Evolutionary conservation across 202 grass and related monocot genomes (phyloP).

Genomic region (Musa balbisiana): DNA sequence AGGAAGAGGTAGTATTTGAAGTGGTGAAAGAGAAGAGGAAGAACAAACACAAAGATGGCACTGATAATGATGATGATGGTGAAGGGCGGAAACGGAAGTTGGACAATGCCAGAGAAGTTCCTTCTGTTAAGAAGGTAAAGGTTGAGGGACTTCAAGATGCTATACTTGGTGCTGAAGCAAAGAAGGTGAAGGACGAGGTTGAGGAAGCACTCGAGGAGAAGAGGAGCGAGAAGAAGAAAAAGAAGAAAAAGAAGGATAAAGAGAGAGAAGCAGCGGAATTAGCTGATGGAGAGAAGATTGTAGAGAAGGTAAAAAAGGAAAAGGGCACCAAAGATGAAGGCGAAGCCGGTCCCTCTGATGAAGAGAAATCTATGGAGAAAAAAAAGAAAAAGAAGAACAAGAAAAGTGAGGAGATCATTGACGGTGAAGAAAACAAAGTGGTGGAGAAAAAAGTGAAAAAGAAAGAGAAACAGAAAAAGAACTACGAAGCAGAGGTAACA

Average conservation of each 20-base stretch:
- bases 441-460: slow-evolving; percentile 57
- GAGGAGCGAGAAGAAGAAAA: slow-evolving; percentile 25
- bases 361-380: neutral
- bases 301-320: slow-evolving; percentile 18
- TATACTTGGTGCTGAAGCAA: slow-evolving; percentile 38
- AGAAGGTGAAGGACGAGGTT: slow-evolving; percentile 45
- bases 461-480: slow-evolving; percentile 59
- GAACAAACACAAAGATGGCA: slow-evolving; percentile 19
- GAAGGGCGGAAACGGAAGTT: slow-evolving; percentile 31
- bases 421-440: slow-evolving; percentile 6
- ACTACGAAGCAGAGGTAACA: slow-evolving; percentile 29
- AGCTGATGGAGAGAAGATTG: neutral
- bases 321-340: neutral
- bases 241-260: slow-evolving; percentile 38
- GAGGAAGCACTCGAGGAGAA: slow-evolving; percentile 16
- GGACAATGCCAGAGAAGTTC: slow-evolving; percentile 17
- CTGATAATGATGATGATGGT: neutral
- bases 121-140: slow-evolving; percentile 44
- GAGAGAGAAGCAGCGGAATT: slow-evolving; percentile 24
- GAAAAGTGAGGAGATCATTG: slow-evolving; percentile 24
- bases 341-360: neutral
- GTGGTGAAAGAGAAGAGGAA: slow-evolving; percentile 42
- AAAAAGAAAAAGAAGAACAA: slow-evolving; percentile 51
- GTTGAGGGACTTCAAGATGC: slow-evolving; percentile 19
- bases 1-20: neutral